A percentile compares a stretch with the other conserved stretches of the same genome.
Conservation (phyloP, 108 stramenopile genomes). For the Cyclostephanos tholiformis region DNA sequence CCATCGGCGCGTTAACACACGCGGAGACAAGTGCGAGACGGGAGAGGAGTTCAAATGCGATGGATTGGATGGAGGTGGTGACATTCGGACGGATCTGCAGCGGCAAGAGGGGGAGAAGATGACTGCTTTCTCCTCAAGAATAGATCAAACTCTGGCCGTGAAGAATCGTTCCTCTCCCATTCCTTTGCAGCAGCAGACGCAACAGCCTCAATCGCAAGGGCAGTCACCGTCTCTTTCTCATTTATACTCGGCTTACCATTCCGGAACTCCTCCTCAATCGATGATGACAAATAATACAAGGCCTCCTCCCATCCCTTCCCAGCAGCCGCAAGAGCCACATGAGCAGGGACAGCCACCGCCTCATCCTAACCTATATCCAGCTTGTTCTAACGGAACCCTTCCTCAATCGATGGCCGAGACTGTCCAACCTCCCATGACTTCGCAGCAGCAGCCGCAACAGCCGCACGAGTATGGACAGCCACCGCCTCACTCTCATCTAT, state of each 20-base stretch:
- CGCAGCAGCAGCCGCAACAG: background rate
- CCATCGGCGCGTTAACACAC: conserved; percentile 73
- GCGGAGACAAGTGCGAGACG: conserved; percentile 48
- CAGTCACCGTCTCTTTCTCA: background rate
- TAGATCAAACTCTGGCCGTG: background rate
- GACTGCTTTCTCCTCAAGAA: background rate
- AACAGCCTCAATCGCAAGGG: background rate
- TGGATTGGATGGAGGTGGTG: background rate
- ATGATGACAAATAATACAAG: background rate
- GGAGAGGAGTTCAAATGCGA: background rate
- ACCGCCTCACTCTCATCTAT: background rate
- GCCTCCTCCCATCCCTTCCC: conserved; percentile 5
- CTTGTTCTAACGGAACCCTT: background rate
- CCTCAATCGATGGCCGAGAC: too few relatives aligned
- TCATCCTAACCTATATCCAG: background rate
- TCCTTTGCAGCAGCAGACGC: background rate
- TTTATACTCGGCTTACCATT: background rate
- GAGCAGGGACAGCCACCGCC: background rate
- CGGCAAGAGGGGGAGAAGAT: conserved; percentile 8
- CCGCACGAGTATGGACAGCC: too few relatives aligned
- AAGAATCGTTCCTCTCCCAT: background rate
- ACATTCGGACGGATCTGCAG: background rate
- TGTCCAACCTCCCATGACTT: background rate
- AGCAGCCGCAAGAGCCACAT: background rate
- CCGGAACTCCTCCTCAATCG: background rate